Conservation (phyloP, 2,329 filamentous ascomycete species). For the Didymella keratinophila region DNA sequence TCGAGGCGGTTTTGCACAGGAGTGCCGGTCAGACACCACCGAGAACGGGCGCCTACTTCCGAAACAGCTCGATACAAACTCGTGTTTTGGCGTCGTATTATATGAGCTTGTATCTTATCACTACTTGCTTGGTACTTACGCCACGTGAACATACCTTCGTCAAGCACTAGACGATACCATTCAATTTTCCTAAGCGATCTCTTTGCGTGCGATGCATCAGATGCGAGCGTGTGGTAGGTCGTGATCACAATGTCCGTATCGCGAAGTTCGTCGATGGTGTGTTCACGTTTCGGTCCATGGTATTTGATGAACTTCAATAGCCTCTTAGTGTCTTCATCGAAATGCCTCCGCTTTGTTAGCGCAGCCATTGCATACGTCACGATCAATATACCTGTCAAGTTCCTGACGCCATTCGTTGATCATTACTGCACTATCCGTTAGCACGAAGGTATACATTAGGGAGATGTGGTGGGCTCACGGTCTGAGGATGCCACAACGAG, state of each 20-base stretch:
- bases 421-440: slow-evolving; percentile 27
- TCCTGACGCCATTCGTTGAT: slow-evolving; percentile 45
- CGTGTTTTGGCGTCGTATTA: slow-evolving; percentile 60
- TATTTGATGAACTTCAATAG: slow-evolving; percentile 33
- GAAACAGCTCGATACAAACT: slow-evolving; percentile 55
- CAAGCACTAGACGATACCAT: slow-evolving; percentile 43
- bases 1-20: slow-evolving; percentile 63
- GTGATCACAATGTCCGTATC: slow-evolving; percentile 41
- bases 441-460: too few species aligned
- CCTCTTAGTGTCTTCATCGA: slow-evolving; percentile 18
- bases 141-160: too few species aligned
- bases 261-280: slow-evolving; percentile 16
- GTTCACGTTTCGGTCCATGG: slow-evolving; percentile 32
- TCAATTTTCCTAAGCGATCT: slow-evolving; percentile 28
- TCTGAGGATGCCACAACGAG: slow-evolving; percentile 44
- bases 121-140: too few species aligned
- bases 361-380: too few species aligned
- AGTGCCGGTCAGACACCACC: slow-evolving; percentile 54
- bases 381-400: slow-evolving; percentile 45
- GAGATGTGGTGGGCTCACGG: slow-evolving; percentile 31
- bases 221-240: slow-evolving; percentile 41
- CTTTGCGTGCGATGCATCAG: slow-evolving; percentile 16
- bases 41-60: slow-evolving; percentile 53
- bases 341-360: slow-evolving; percentile 30
- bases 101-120: slow-evolving; percentile 56